These are phyloP conservation scores for Coemansia linderi DNA, from an alignment of 371 early-diverging fungal genomes.

Conservation along the genomic window DNA sequence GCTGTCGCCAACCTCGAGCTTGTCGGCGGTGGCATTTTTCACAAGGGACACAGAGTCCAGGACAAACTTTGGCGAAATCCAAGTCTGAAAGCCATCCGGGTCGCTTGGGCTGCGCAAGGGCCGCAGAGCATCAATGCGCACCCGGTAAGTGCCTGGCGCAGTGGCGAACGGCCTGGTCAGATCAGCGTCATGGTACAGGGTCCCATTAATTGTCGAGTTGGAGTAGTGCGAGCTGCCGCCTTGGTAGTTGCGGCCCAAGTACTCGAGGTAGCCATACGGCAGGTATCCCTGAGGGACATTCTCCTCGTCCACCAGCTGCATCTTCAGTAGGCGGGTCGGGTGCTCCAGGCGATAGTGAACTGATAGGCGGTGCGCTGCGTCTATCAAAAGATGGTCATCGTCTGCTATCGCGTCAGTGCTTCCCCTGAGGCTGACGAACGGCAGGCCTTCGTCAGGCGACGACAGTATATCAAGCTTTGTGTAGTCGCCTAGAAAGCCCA, in stretches of 20 bases:
- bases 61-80: slow-evolving; percentile 42
- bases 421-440: slow-evolving; percentile 40
- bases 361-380: slow-evolving; percentile 31
- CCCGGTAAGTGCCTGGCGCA: slow-evolving; percentile 37
- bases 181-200: slow-evolving; percentile 39
- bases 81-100: slow-evolving; percentile 43
- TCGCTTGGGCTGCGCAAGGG: slow-evolving; percentile 45
- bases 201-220: slow-evolving; percentile 51
- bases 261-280: slow-evolving; percentile 46
- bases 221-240: slow-evolving; percentile 35
- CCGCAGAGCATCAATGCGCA: slow-evolving; percentile 49
- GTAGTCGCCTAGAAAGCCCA: slow-evolving; percentile 48
- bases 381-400: slow-evolving; percentile 25
- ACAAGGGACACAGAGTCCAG: slow-evolving; percentile 42
- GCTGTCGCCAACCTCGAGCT: slow-evolving; percentile 20
- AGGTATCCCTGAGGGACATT: slow-evolving; percentile 43
- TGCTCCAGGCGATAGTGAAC: slow-evolving; percentile 51
- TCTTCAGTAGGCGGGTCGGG: slow-evolving; percentile 45
- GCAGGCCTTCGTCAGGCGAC: slow-evolving; percentile 42
- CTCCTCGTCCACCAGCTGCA: slow-evolving; percentile 45
- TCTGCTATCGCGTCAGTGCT: slow-evolving; percentile 30
- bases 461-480: slow-evolving; percentile 39
- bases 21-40: slow-evolving; percentile 14
- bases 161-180: slow-evolving; percentile 29
- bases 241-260: slow-evolving; percentile 52